phyloP scores from a whole-genome alignment of 305 asterid genomes.

The Salvia sclarea region DNA sequence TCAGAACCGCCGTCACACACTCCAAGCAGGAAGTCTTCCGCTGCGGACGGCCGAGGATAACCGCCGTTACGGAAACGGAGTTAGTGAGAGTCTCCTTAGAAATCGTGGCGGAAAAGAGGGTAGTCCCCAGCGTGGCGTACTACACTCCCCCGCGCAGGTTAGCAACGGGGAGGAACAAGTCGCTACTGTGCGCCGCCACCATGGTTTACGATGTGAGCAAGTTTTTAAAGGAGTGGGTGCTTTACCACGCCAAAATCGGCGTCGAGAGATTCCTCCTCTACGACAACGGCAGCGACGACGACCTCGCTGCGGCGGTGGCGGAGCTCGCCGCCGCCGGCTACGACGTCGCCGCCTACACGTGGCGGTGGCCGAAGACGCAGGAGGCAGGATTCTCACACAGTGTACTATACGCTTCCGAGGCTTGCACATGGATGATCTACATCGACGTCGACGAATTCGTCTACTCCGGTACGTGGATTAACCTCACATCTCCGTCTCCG shows the following conservation, averaged over 20 bases:
- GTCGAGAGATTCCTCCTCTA: conserved; percentile 67
- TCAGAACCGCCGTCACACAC: conserved; percentile 58
- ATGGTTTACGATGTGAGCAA: conserved; percentile 80
- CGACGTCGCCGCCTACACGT: conserved; percentile 49
- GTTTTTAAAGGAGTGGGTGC: conserved; percentile 70
- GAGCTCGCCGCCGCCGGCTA: conserved; percentile 49
- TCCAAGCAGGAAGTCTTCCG: conserved; percentile 91
- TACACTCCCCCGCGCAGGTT: conserved; percentile 54
- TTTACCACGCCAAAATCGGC: conserved; percentile 70
- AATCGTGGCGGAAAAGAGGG: conserved; percentile 38
- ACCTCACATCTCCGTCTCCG: conserved; percentile 39
- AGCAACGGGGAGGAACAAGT: conserved; percentile 10
- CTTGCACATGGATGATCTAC: conserved; percentile 81
- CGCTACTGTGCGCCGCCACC: conserved; percentile 75
- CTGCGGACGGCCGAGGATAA: conserved; percentile 52
- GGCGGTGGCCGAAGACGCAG: conserved; percentile 93
- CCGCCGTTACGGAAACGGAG: conserved; percentile 1
- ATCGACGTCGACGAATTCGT: conserved; percentile 82
- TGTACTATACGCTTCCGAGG: conserved; percentile 49
- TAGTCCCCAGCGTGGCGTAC: conserved; percentile 73
- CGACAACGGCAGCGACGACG: conserved; percentile 83
- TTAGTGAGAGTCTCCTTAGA: conserved; percentile 50
- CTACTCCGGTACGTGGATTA: conserved; percentile 65
- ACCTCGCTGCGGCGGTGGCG: conserved; percentile 38
- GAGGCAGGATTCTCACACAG: conserved; percentile 85